Evolutionary conservation across 2,329 filamentous ascomycete genomes (phyloP).

Genomic region (Apiospora phragmitis): DNA sequence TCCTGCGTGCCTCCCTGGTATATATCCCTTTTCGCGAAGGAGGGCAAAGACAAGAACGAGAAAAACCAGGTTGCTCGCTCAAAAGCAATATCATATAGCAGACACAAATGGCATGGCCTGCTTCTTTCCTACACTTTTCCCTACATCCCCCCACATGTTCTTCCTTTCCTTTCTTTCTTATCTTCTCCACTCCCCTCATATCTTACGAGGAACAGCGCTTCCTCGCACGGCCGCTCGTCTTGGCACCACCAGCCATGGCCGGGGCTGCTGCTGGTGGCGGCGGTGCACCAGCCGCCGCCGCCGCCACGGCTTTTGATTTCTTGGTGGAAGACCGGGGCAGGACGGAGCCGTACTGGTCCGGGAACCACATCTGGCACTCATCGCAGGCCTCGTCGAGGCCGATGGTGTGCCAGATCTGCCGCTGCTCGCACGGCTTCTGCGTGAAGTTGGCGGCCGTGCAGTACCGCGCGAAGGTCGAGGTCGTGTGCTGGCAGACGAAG

Average conservation of each 20-base stretch:
- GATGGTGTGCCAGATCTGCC: conserved; percentile 38
- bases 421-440: conserved; percentile 36
- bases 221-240: background rate
- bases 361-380: conserved; percentile 33
- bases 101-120: background rate
- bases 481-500: conserved; percentile 36
- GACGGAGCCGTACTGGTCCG: conserved; percentile 18
- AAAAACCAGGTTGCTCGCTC: background rate
- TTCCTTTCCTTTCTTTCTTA: too few species aligned
- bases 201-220: background rate
- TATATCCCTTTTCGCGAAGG: background rate
- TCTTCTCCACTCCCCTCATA: too few species aligned
- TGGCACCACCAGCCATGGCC: background rate
- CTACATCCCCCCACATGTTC: background rate
- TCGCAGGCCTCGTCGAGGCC: conserved; percentile 36
- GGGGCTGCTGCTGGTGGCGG: background rate
- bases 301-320: background rate
- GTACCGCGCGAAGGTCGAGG: conserved; percentile 36
- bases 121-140: background rate
- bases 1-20: background rate
- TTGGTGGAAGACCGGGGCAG: background rate
- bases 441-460: conserved; percentile 36
- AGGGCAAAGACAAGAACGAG: background rate
- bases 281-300: background rate
- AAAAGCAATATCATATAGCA: background rate